phyloP scores from a whole-genome alignment of 495 filamentous ascomycete genomes.

The Chaetomium cochliodes region DNA sequence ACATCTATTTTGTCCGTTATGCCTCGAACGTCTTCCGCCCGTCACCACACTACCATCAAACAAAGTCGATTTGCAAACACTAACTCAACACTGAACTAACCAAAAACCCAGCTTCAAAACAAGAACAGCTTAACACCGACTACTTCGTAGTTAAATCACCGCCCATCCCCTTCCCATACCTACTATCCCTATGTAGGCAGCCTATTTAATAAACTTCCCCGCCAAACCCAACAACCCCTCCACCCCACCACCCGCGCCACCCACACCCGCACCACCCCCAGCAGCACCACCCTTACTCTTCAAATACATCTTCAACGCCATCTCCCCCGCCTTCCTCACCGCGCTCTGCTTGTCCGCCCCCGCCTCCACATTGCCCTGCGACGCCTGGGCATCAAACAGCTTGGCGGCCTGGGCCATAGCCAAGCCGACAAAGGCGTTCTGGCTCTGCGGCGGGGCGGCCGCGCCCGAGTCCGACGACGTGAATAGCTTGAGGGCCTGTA shows the following conservation, averaged over 20 bases:
- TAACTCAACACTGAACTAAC: too few species aligned
- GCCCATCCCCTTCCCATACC: background rate
- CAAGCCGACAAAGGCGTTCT: constrained; percentile 51
- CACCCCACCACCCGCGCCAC: constrained; percentile 18
- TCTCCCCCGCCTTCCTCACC: constrained; percentile 53
- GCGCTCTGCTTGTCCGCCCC: constrained; percentile 52
- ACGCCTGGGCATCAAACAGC: constrained; percentile 52
- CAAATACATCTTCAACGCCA: constrained; percentile 57
- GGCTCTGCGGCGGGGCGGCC: constrained; percentile 28
- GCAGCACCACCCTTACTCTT: constrained; percentile 42
- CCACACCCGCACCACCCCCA: constrained; percentile 3
- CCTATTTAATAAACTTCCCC: constrained; percentile 28
- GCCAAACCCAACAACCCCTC: constrained; percentile 26
- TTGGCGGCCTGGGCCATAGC: constrained; percentile 55
- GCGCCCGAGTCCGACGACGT: constrained; percentile 24
- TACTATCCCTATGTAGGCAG: too few species aligned
- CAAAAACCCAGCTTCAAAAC: too few species aligned
- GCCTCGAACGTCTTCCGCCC: too few species aligned
- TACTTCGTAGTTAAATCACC: background rate
- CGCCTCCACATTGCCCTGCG: constrained; percentile 46
- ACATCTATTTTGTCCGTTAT: too few species aligned
- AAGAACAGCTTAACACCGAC: too few species aligned
- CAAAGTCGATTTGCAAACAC: too few species aligned
- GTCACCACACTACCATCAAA: too few species aligned
- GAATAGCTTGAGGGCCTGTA: constrained; percentile 68